Evolutionary conservation across 2,329 filamentous ascomycete genomes (phyloP).

Genomic region (Phoma sp.): DNA sequence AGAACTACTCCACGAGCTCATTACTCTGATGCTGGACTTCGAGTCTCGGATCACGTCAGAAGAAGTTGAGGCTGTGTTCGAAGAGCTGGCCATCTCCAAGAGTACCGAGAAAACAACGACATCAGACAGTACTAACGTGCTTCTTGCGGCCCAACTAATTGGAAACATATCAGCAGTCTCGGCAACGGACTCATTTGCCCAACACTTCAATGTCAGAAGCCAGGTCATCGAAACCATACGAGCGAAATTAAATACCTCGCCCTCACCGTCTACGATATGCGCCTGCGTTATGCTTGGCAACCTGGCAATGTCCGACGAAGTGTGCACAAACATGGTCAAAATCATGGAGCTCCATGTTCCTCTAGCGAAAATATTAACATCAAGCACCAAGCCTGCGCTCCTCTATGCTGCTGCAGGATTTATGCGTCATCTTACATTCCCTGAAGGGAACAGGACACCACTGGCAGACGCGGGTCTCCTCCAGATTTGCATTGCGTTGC

Average conservation of each 20-base stretch:
- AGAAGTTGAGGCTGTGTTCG: slow-evolving; percentile 38
- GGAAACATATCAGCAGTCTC: slow-evolving; percentile 44
- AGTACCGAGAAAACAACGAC: slow-evolving; percentile 28
- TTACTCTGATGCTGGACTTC: slow-evolving; percentile 42
- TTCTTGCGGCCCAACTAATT: slow-evolving; percentile 43
- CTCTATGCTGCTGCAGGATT: slow-evolving; percentile 48
- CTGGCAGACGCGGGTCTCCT: slow-evolving; percentile 44
- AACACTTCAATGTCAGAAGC: slow-evolving; percentile 34
- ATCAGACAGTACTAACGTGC: slow-evolving; percentile 32
- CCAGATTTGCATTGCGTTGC: slow-evolving; percentile 38
- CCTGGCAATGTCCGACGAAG: slow-evolving; percentile 45
- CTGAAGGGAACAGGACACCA: slow-evolving; percentile 38
- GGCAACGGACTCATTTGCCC: slow-evolving; percentile 43
- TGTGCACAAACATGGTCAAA: slow-evolving; percentile 46
- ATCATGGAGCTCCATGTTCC: slow-evolving; percentile 40
- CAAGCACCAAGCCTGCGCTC: slow-evolving; percentile 37
- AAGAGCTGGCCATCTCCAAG: slow-evolving; percentile 37
- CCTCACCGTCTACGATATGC: slow-evolving; percentile 41
- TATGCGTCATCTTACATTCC: slow-evolving; percentile 48
- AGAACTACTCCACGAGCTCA: slow-evolving; percentile 37
- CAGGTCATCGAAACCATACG: slow-evolving; percentile 38
- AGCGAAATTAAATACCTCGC: slow-evolving; percentile 31
- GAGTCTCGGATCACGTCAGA: slow-evolving; percentile 37
- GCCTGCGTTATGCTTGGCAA: slow-evolving; percentile 50
- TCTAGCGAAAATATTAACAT: slow-evolving; percentile 38